Evolutionary conservation across 2,329 filamentous ascomycete genomes (phyloP).

Genomic region (Penicillium decumbens): DNA sequence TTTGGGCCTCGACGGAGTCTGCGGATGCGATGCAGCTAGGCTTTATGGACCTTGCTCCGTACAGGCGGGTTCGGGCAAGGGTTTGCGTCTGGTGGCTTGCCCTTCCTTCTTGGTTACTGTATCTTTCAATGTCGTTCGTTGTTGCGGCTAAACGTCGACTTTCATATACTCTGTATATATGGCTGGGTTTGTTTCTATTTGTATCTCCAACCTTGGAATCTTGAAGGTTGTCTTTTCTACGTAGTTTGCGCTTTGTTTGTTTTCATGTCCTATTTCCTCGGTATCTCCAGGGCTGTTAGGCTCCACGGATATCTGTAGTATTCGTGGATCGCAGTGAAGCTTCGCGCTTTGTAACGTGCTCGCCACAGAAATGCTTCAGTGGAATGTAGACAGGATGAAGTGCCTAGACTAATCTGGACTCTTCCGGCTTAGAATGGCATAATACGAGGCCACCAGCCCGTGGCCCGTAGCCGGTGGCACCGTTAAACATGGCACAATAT

Average conservation of each 20-base stretch:
- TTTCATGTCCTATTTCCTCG: neutral
- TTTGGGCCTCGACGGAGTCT: neutral
- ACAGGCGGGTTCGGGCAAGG: neutral
- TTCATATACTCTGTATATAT: too few relatives aligned
- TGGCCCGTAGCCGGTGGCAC: neutral
- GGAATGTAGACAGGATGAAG: neutral
- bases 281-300: too few relatives aligned
- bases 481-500: neutral
- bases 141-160: neutral
- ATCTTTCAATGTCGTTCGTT: neutral
- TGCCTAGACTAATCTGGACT: neutral
- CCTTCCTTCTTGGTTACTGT: slow-evolving; percentile 3
- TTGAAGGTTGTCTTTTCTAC: neutral
- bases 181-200: neutral
- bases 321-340: neutral
- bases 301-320: too few relatives aligned
- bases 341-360: neutral
- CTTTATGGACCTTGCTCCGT: too few relatives aligned
- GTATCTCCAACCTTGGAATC: neutral
- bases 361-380: neutral
- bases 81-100: slow-evolving; percentile 3
- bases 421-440: neutral
- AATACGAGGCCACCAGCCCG: neutral
- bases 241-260: neutral
- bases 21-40: neutral